phyloP scores from a whole-genome alignment of 2,329 filamentous ascomycete genomes.

The Fusarium phyllophilum region DNA sequence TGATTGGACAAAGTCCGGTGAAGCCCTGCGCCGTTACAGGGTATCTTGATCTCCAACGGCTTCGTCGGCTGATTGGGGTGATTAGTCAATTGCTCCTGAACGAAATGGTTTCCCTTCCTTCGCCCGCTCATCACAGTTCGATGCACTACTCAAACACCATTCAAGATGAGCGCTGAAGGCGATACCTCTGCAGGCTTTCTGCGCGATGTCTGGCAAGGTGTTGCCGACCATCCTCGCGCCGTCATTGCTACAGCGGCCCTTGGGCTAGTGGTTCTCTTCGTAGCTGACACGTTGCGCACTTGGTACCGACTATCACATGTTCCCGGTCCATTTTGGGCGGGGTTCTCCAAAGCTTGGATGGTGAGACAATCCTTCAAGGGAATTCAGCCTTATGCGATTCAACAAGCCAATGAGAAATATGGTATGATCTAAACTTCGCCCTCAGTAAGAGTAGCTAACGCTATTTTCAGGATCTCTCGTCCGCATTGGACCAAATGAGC shows the following conservation, averaged over 20 bases:
- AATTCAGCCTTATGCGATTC: conserved; percentile 40
- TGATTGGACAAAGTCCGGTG: neutral
- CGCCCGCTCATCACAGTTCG: neutral
- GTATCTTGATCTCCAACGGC: neutral
- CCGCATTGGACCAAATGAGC: conserved; percentile 15
- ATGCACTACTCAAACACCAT: neutral
- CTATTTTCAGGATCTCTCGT: neutral
- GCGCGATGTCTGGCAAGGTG: neutral
- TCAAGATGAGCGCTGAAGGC: neutral
- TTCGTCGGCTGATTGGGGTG: neutral
- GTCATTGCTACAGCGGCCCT: neutral
- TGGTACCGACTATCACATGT: conserved; percentile 50
- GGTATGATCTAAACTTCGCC: neutral
- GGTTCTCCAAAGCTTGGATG: conserved; percentile 49
- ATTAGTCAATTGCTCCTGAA: neutral
- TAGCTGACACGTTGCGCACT: conserved; percentile 18
- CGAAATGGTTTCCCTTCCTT: neutral
- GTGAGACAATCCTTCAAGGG: conserved; percentile 41
- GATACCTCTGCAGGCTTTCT: neutral
- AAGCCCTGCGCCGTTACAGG: neutral
- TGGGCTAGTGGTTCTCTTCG: conserved; percentile 3
- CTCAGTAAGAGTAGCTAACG: accelerated
- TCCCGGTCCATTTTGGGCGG: conserved; percentile 48
- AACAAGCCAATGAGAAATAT: conserved; percentile 16
- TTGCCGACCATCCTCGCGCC: neutral